These are phyloP conservation scores for Saraca asoca DNA, from an alignment of 331 rosid species.

Conservation along the genomic window DNA sequence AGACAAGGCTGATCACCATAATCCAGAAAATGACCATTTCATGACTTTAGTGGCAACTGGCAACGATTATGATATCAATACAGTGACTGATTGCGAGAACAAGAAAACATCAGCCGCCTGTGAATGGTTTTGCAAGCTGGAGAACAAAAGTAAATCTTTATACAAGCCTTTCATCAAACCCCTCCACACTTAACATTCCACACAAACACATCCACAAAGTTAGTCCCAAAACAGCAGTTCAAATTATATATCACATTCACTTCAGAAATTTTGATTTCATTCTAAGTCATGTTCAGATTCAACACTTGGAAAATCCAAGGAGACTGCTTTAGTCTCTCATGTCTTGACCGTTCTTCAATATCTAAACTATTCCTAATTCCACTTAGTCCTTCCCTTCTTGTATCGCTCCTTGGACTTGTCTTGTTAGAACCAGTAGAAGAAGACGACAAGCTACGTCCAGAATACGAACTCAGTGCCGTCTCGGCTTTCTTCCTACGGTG, in stretches of 20 bases:
- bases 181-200: constrained; percentile 43
- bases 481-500: constrained; percentile 51
- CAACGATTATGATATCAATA: constrained; percentile 20
- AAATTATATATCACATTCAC: constrained; percentile 42
- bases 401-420: constrained; percentile 33
- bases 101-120: constrained; percentile 21
- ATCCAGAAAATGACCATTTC: constrained; percentile 37
- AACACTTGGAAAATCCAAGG: constrained; percentile 68
- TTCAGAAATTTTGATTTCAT: constrained; percentile 14
- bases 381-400: too few relatives aligned
- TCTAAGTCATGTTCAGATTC: constrained; percentile 60
- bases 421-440: constrained; percentile 75
- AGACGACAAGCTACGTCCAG: constrained; percentile 64
- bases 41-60: constrained; percentile 18
- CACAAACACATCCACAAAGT: constrained; percentile 51
- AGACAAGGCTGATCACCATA: constrained; percentile 19
- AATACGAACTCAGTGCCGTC: constrained; percentile 52
- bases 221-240: constrained; percentile 40
- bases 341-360: constrained; percentile 54
- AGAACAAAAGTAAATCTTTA: too few relatives aligned
- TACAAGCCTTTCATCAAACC: not conserved
- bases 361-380: constrained; percentile 35
- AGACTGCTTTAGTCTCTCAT: constrained; percentile 57
- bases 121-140: too few relatives aligned
- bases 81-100: constrained; percentile 24